These are phyloP conservation scores for Pyrenochaeta sp. DNA, from an alignment of 2,329 filamentous ascomycete species.

Conservation along the genomic window DNA sequence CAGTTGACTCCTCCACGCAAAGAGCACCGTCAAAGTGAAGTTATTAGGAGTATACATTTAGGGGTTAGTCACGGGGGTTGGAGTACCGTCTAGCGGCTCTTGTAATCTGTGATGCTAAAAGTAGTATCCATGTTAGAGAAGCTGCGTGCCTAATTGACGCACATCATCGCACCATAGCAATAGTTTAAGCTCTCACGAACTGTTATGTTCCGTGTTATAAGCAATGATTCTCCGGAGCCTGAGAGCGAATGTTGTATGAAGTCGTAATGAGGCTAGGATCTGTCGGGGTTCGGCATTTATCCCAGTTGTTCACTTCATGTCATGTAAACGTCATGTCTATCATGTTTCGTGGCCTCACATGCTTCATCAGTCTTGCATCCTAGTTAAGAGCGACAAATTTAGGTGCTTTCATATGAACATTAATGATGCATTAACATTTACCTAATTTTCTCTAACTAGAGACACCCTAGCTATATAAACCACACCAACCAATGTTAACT, in stretches of 20 bases:
- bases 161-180: too few relatives aligned
- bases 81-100: too few relatives aligned
- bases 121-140: too few relatives aligned
- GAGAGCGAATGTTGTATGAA: too few relatives aligned
- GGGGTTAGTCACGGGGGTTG: too few relatives aligned
- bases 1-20: too few relatives aligned
- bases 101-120: too few relatives aligned
- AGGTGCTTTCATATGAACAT: background rate
- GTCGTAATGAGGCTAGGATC: background rate
- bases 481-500: background rate
- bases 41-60: too few relatives aligned
- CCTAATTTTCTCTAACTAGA: background rate
- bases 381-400: background rate
- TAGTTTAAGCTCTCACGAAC: too few relatives aligned
- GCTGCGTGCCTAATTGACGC: too few relatives aligned
- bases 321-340: background rate
- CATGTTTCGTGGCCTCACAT: background rate
- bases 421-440: constrained; percentile 4
- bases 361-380: background rate
- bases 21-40: too few relatives aligned
- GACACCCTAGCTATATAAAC: background rate
- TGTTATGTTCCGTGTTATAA: too few relatives aligned
- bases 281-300: background rate
- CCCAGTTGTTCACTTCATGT: background rate
- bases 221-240: background rate